These are phyloP conservation scores for Stachybotrys chlorohalonatus DNA, from an alignment of 2,329 filamentous ascomycete species.

Conservation along the genomic window DNA sequence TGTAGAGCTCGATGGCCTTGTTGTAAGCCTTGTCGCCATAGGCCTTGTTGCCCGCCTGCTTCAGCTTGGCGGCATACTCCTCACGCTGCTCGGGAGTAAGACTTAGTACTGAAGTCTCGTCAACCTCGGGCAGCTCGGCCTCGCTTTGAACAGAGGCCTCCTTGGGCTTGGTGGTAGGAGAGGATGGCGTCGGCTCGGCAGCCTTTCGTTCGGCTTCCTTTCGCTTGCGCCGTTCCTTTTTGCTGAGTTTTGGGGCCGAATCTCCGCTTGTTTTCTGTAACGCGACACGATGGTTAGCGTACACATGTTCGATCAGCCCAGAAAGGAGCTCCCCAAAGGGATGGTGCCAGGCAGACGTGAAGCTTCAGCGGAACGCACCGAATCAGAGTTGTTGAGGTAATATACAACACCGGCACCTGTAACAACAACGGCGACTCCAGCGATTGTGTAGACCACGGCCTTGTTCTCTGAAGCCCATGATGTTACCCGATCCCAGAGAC, in stretches of 20 bases:
- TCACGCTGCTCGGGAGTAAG: slow-evolving; percentile 62
- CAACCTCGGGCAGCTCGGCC: slow-evolving; percentile 62
- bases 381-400: slow-evolving; percentile 58
- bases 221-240: slow-evolving; percentile 82
- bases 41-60: slow-evolving; percentile 91
- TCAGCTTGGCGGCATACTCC: slow-evolving; percentile 82
- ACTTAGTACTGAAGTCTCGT: slow-evolving; percentile 44
- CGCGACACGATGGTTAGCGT: neutral
- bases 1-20: slow-evolving; percentile 88
- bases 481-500: slow-evolving; percentile 82
- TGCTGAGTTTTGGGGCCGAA: slow-evolving; percentile 63
- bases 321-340: too few relatives aligned
- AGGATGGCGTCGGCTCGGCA: slow-evolving; percentile 31
- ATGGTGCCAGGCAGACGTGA: neutral
- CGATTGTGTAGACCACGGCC: slow-evolving; percentile 89
- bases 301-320: too few relatives aligned
- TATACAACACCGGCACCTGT: slow-evolving; percentile 89
- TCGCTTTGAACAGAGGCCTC: slow-evolving; percentile 45
- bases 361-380: slow-evolving; percentile 29
- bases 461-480: slow-evolving; percentile 95
- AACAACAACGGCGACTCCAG: slow-evolving; percentile 84
- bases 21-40: slow-evolving; percentile 93
- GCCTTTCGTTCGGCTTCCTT: slow-evolving; percentile 66
- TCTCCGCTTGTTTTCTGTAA: slow-evolving; percentile 34
- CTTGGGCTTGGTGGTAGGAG: slow-evolving; percentile 33